Evolutionary conservation across 2,329 filamentous ascomycete species (phyloP), one percentile per base, ranked within the genome.

Genomic region (Arthrobotrys sinensis): DNA sequence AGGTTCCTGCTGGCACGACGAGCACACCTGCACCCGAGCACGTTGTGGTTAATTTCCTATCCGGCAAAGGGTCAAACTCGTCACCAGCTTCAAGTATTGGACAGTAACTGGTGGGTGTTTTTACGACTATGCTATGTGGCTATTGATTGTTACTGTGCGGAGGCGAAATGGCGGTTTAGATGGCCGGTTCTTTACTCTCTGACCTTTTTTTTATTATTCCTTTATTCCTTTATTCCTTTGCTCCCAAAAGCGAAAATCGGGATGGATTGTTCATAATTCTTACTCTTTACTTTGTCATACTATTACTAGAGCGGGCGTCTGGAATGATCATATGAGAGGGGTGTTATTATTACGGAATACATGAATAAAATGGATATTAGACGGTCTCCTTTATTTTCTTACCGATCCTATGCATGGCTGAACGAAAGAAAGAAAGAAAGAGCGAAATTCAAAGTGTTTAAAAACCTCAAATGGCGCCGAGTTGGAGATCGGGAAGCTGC

Each of bases 31-130:
- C 19, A 19, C 11, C 72, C 24, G 73, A 77, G 38, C 73, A 77
- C 34, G 62, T 77, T 48, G 66, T 71, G 57, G 73, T 77, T 45
- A 77, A 77, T 19, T 77, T 77, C 43, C 38, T 71, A 16, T 69
- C 72, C 40, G 71, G 71, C 34, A 77, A 77, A 66, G 73, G 66
- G 34, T 67, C 66, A 10, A 71, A 77, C 34, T 71, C 73, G n/a
- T 77, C 73, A n/a, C 73, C 73, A 28, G 66, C 73, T n/a, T 77
- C 73, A 32, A 77, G 73, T 50, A 36, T 62, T 36, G 69, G 66
- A 11, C 60, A 77, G 38, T 70, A 62, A 28, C 40, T 16, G 36
- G 8, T 11, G 10, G 36, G 21, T 28, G 32, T 24, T 16, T 45
- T 34, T 52, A 14, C 21, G 10, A 52, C 14, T 24, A n/a, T 32